Percentiles rank a stretch among this genome's conserved stretches.
phyloP scores from a whole-genome alignment of 768 basidiomycete species.

The Lactarius trivialis region DNA sequence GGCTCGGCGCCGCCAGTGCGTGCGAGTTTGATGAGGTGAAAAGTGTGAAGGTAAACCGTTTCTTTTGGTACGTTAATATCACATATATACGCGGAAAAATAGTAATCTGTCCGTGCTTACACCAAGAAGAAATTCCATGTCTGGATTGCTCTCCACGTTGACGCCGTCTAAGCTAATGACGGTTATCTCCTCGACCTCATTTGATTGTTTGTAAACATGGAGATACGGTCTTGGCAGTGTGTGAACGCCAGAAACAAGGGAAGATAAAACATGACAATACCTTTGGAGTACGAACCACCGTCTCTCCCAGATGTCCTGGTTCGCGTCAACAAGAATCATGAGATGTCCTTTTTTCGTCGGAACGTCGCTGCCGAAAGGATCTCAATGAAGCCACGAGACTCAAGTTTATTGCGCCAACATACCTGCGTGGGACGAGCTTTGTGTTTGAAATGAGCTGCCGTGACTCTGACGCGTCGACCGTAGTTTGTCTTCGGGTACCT shows the following conservation, averaged over 20 bases:
- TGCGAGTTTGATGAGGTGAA: conserved; percentile 92
- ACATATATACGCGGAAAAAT: not conserved
- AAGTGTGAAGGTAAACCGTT: conserved; percentile 80
- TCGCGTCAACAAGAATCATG: conserved; percentile 73
- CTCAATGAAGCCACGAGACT: conserved; percentile 10
- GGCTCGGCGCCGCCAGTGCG: conserved; percentile 73
- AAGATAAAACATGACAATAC: conserved; percentile 33
- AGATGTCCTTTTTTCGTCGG: conserved; percentile 83
- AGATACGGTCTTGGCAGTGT: conserved; percentile 73
- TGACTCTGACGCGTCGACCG: conserved; percentile 40
- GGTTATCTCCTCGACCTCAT: conserved; percentile 76
- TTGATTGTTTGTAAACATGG: conserved; percentile 76
- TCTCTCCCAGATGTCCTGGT: conserved; percentile 72
- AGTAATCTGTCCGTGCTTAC: conserved; percentile 29
- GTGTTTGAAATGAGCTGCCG: conserved; percentile 68
- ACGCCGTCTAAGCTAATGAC: conserved; percentile 80
- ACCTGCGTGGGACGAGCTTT: conserved; percentile 71
- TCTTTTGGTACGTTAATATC: conserved; percentile 40
- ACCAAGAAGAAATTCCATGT: conserved; percentile 81
- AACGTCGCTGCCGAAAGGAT: conserved; percentile 49
- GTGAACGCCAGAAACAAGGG: not conserved
- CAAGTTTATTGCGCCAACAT: conserved; percentile 20
- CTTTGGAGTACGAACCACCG: conserved; percentile 84
- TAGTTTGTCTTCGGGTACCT: conserved; percentile 31
- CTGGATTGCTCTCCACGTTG: conserved; percentile 78